phyloP scores from a whole-genome alignment of 352 stramenopile genomes.

The Phytopythium ostracodes region DNA sequence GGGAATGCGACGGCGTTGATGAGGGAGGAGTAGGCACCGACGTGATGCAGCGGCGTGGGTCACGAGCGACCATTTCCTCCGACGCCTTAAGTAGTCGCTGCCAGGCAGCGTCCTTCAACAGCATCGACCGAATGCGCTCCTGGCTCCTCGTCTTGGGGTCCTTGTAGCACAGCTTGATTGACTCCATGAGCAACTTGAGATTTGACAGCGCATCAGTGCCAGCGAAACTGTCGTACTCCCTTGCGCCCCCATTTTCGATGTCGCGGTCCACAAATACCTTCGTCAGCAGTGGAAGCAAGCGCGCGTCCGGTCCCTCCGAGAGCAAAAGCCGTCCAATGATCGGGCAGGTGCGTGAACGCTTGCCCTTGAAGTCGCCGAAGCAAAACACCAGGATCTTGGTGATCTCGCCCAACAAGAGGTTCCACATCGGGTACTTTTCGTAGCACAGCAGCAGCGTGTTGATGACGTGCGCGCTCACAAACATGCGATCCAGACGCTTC shows the following conservation, averaged over 20 bases:
- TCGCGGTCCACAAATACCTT: slow-evolving; percentile 48
- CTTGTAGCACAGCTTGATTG: slow-evolving; percentile 71
- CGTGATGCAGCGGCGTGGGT: slow-evolving; percentile 58
- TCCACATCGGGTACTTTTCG: slow-evolving; percentile 78
- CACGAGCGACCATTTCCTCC: slow-evolving; percentile 37
- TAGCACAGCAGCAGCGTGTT: slow-evolving; percentile 73
- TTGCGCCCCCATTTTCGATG: slow-evolving; percentile 12
- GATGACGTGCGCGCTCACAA: slow-evolving; percentile 66
- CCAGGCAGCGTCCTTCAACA: slow-evolving; percentile 54
- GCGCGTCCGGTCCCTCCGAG: slow-evolving; percentile 44
- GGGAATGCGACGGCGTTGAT: slow-evolving; percentile 18
- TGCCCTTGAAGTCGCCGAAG: slow-evolving; percentile 84
- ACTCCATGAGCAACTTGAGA: slow-evolving; percentile 80
- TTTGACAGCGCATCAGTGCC: slow-evolving; percentile 73
- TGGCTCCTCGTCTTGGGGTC: slow-evolving; percentile 72
- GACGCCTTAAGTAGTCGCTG: slow-evolving; percentile 47
- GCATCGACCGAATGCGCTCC: slow-evolving; percentile 49
- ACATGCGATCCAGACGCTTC: slow-evolving; percentile 81
- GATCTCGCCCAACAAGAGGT: slow-evolving; percentile 73
- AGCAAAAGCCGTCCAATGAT: slow-evolving; percentile 70
- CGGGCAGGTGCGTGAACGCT: slow-evolving; percentile 74
- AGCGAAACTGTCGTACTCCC: slow-evolving; percentile 31
- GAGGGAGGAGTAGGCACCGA: slow-evolving; percentile 36
- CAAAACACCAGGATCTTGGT: slow-evolving; percentile 85
- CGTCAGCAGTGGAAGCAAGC: slow-evolving; percentile 55